Conservation (phyloP, 2,329 filamentous ascomycete species). For the Sporothrix variecibatus region DNA sequence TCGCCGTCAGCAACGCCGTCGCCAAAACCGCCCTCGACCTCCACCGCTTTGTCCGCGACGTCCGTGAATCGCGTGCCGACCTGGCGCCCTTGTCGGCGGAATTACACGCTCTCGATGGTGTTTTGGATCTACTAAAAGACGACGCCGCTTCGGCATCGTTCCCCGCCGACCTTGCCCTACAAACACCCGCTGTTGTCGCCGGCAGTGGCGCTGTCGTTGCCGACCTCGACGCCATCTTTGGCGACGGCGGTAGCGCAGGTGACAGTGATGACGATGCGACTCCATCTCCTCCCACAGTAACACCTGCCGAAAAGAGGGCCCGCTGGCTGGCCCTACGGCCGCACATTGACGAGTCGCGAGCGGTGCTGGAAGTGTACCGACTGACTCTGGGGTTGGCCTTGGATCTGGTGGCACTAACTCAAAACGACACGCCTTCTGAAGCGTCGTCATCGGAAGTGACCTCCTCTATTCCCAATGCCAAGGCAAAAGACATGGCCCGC, state of each 20-base stretch:
- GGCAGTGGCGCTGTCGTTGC: constrained; percentile 42
- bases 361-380: constrained; percentile 44
- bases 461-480: constrained; percentile 26
- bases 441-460: too few relatives aligned
- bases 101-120: constrained; percentile 44
- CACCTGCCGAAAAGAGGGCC: constrained; percentile 40
- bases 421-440: neutral
- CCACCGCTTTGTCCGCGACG: constrained; percentile 43
- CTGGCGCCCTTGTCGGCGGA: constrained; percentile 45
- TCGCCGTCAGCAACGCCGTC: constrained; percentile 41
- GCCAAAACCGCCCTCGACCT: constrained; percentile 39
- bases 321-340: constrained; percentile 41
- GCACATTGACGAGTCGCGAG: constrained; percentile 39
- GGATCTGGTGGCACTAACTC: constrained; percentile 43
- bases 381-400: constrained; percentile 44
- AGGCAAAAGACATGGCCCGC: constrained; percentile 37
- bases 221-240: constrained; percentile 41
- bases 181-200: constrained; percentile 41
- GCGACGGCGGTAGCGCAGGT: constrained; percentile 29
- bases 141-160: constrained; percentile 40
- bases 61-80: constrained; percentile 45
- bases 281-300: neutral
- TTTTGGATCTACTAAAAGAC: constrained; percentile 44
- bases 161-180: constrained; percentile 40
- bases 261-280: constrained; percentile 33